Conservation (phyloP, 2,329 filamentous ascomycete genomes). For the Metarhizium brunneum region DNA sequence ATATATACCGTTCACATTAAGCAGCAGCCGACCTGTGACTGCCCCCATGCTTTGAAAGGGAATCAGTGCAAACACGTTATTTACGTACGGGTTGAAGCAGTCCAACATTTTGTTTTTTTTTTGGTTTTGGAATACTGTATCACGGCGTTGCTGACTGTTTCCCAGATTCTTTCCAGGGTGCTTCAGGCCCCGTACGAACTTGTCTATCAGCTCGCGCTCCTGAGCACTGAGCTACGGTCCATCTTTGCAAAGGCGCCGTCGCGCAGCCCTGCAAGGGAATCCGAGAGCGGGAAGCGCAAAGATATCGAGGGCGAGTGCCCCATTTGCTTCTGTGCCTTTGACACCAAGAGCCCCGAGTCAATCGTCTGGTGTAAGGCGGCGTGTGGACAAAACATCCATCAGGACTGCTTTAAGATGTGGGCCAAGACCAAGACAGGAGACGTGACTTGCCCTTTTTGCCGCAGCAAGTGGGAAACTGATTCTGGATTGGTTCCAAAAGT, state of each 20-base stretch:
- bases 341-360: constrained; percentile 22
- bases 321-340: constrained; percentile 45
- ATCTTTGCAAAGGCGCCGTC: constrained; percentile 48
- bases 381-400: constrained; percentile 47
- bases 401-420: constrained; percentile 46
- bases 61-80: constrained; percentile 58
- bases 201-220: constrained; percentile 53
- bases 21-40: constrained; percentile 43
- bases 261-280: constrained; percentile 26
- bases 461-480: constrained; percentile 45
- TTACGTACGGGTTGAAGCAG: constrained; percentile 32
- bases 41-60: constrained; percentile 42
- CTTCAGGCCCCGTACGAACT: constrained; percentile 46
- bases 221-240: constrained; percentile 47
- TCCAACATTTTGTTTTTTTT: neutral
- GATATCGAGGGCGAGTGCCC: constrained; percentile 44
- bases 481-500: constrained; percentile 31
- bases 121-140: neutral
- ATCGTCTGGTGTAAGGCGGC: constrained; percentile 42
- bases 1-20: constrained; percentile 50
- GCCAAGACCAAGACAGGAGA: constrained; percentile 31
- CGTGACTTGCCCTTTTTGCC: constrained; percentile 53
- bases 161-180: constrained; percentile 46
- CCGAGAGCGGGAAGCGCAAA: constrained; percentile 31
- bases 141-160: neutral